Conservation (phyloP, 2,329 filamentous ascomycete species). For the Colletotrichum tofieldiae region DNA sequence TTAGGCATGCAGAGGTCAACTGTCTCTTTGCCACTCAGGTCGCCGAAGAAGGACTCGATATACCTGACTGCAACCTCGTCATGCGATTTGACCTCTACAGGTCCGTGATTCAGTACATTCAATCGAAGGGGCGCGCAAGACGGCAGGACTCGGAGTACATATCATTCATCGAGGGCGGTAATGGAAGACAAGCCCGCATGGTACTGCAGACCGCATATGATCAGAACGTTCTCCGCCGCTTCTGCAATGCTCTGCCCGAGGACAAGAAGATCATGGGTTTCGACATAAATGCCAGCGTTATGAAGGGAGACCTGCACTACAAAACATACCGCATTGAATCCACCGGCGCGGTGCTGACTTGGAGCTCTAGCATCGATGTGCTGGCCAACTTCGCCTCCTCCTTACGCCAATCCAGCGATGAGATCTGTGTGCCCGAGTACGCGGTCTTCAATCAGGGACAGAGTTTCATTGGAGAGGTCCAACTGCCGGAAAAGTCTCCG, state of each 20-base stretch:
- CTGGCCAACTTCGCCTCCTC: slow-evolving; percentile 82
- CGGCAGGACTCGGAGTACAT: slow-evolving; percentile 84
- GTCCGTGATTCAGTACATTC: slow-evolving; percentile 95
- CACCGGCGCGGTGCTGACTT: slow-evolving; percentile 86
- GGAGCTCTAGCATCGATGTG: slow-evolving; percentile 79
- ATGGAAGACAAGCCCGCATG: slow-evolving; percentile 71
- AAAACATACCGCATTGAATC: slow-evolving; percentile 72
- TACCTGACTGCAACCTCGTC: slow-evolving; percentile 77
- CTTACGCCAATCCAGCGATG: slow-evolving; percentile 66
- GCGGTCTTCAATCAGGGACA: slow-evolving; percentile 69
- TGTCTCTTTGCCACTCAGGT: slow-evolving; percentile 79
- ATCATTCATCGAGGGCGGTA: slow-evolving; percentile 85
- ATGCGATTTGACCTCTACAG: slow-evolving; percentile 88
- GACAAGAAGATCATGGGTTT: slow-evolving; percentile 79
- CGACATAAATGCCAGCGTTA: slow-evolving; percentile 69
- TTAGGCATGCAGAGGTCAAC: slow-evolving; percentile 72
- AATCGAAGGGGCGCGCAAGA: slow-evolving; percentile 90
- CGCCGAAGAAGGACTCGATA: slow-evolving; percentile 78
- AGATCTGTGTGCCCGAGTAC: slow-evolving; percentile 68
- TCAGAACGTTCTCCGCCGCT: slow-evolving; percentile 77
- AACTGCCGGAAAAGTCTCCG: slow-evolving; percentile 83
- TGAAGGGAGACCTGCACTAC: slow-evolving; percentile 65
- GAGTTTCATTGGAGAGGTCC: slow-evolving; percentile 82
- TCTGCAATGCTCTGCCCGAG: slow-evolving; percentile 82
- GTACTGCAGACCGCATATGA: slow-evolving; percentile 73